Conservation (phyloP, 148 eudicot species). For the Diospyros kaki region DNA sequence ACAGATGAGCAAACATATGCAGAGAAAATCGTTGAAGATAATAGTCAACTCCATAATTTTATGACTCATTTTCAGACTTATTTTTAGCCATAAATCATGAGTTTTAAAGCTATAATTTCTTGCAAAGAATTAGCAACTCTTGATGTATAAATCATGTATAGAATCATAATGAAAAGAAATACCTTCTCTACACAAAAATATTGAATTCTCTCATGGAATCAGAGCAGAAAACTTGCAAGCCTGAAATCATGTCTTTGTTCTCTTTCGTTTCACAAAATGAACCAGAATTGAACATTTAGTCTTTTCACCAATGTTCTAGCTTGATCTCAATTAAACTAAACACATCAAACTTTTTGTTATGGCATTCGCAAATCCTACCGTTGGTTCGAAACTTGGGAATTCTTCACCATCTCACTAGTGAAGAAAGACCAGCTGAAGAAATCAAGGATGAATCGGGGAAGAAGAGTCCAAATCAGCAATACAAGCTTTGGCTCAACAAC, state of each 20-base stretch:
- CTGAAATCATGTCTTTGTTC: slow-evolving; percentile 27
- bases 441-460: background rate
- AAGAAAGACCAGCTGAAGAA: background rate
- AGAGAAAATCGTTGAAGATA: too few relatives aligned
- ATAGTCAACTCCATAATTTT: too few relatives aligned
- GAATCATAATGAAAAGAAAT: too few relatives aligned
- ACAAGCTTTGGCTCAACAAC: background rate
- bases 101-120: too few relatives aligned
- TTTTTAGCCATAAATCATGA: too few relatives aligned
- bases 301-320: background rate
- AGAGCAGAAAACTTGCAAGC: too few relatives aligned
- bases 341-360: background rate
- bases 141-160: too few relatives aligned
- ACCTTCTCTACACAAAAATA: too few relatives aligned
- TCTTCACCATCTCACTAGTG: background rate
- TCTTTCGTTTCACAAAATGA: background rate
- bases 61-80: too few relatives aligned
- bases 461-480: background rate
- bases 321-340: background rate
- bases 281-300: background rate
- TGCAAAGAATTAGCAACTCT: too few relatives aligned
- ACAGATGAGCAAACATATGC: too few relatives aligned
- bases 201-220: too few relatives aligned
- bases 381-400: background rate
- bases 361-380: background rate